These are phyloP conservation scores for Globisporangium splendens DNA, from an alignment of 352 stramenopile genomes.

Conservation along the genomic window DNA sequence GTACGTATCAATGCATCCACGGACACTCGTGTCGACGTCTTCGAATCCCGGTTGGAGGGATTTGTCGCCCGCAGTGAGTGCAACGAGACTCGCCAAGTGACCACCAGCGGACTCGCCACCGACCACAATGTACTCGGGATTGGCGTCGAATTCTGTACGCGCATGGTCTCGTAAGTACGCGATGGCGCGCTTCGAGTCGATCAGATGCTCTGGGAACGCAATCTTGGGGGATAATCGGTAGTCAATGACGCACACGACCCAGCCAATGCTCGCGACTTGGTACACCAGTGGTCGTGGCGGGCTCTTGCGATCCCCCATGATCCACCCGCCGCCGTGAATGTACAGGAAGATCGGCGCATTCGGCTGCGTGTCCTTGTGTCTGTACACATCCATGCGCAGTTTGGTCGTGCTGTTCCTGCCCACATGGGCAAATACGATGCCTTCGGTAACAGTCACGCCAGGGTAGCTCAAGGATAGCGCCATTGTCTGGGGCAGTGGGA, in stretches of 20 bases:
- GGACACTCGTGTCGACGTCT: constrained; percentile 56
- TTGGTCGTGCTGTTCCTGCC: constrained; percentile 44
- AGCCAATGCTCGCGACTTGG: constrained; percentile 50
- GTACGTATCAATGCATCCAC: constrained; percentile 53
- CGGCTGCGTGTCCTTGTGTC: constrained; percentile 25
- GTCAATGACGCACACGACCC: constrained; percentile 68
- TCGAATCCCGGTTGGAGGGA: constrained; percentile 56
- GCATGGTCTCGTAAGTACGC: constrained; percentile 46
- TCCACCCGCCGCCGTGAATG: constrained; percentile 63
- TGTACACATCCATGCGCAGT: constrained; percentile 69
- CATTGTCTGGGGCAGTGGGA: constrained; percentile 50
- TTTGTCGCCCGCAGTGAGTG: constrained; percentile 42
- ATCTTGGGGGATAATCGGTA: constrained; percentile 62
- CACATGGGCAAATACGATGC: constrained; percentile 49
- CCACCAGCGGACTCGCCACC: constrained; percentile 60
- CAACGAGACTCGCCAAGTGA: constrained; percentile 48
- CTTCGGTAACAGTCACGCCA: constrained; percentile 36
- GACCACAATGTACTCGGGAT: constrained; percentile 56
- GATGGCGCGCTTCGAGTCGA: constrained; percentile 61
- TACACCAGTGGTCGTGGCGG: constrained; percentile 49
- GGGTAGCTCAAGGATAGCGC: constrained; percentile 41
- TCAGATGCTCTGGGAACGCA: constrained; percentile 55
- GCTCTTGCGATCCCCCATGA: constrained; percentile 51
- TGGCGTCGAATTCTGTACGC: constrained; percentile 26
- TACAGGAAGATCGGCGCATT: constrained; percentile 67